Evolutionary conservation across 805 yeast species (phyloP).

Genomic region (Blastobotrys terrestris): DNA sequence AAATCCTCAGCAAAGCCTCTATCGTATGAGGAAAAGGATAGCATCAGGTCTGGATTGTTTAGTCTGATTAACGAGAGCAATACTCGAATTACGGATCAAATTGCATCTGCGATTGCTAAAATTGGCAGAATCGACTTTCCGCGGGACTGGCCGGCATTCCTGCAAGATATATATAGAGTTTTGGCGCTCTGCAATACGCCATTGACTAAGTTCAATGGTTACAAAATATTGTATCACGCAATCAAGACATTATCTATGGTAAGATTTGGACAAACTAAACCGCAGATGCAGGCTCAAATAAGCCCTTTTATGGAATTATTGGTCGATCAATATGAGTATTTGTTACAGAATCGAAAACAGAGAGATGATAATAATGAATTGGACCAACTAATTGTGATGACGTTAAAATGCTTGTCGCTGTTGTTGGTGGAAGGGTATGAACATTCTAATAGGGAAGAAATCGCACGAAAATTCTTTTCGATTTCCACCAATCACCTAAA

Average conservation of each 20-base stretch:
- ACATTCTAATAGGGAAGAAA: constrained; percentile 53
- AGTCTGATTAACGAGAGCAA: constrained; percentile 60
- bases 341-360: constrained; percentile 54
- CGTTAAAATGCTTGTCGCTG: not conserved
- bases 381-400: constrained; percentile 44
- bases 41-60: constrained; percentile 55
- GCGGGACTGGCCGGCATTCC: constrained; percentile 72
- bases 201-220: constrained; percentile 49
- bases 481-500: constrained; percentile 30
- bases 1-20: constrained; percentile 51
- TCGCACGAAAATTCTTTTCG: constrained; percentile 54
- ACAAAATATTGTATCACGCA: constrained; percentile 68
- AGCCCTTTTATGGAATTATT: constrained; percentile 28
- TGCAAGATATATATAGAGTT: constrained; percentile 45
- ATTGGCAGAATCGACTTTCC: constrained; percentile 86
- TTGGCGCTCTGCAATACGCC: constrained; percentile 37
- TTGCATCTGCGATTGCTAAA: constrained; percentile 74
- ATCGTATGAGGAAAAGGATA: constrained; percentile 59
- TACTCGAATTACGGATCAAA: constrained; percentile 69
- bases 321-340: constrained; percentile 50
- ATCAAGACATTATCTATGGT: constrained; percentile 70
- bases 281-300: constrained; percentile 51
- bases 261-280: constrained; percentile 75
- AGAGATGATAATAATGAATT: constrained; percentile 28
- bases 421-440: constrained; percentile 30